Evolutionary conservation across 805 yeast species (phyloP).

Genomic region (Saccharomyces eubayanus): DNA sequence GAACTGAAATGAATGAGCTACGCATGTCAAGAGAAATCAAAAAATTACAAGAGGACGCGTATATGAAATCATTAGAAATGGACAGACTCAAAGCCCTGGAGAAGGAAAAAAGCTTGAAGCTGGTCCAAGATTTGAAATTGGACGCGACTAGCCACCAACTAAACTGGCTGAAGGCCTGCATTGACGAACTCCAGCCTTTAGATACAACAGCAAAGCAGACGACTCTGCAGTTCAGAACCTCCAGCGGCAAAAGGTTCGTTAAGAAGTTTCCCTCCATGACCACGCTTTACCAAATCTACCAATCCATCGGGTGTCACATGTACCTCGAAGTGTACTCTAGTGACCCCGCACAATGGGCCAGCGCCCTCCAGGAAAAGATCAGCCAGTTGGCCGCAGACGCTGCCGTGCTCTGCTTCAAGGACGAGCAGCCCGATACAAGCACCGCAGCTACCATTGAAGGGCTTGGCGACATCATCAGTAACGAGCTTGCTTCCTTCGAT

Average conservation of each 20-base stretch:
- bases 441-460: background rate
- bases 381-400: slow-evolving; percentile 11
- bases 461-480: background rate
- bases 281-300: slow-evolving; percentile 18
- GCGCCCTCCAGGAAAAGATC: slow-evolving; percentile 38
- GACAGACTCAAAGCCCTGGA: slow-evolving; percentile 35
- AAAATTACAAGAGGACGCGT: slow-evolving; percentile 61
- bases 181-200: slow-evolving; percentile 3
- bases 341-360: slow-evolving; percentile 63
- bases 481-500: background rate
- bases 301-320: slow-evolving; percentile 21
- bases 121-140: slow-evolving; percentile 10
- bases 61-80: slow-evolving; percentile 46
- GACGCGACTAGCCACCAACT: slow-evolving; percentile 14
- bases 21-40: slow-evolving; percentile 49
- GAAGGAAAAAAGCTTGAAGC: slow-evolving; percentile 41
- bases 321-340: slow-evolving; percentile 41
- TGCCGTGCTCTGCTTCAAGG: slow-evolving; percentile 17
- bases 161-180: slow-evolving; percentile 19
- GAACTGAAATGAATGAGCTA: slow-evolving; percentile 53
- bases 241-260: slow-evolving; percentile 25
- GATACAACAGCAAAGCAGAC: slow-evolving; percentile 10
- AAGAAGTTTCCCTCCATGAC: slow-evolving; percentile 16
- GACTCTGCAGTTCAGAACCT: slow-evolving; percentile 27
- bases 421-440: background rate